Conservation (phyloP, 148 eudicot genomes). For the Camellia japonica region DNA sequence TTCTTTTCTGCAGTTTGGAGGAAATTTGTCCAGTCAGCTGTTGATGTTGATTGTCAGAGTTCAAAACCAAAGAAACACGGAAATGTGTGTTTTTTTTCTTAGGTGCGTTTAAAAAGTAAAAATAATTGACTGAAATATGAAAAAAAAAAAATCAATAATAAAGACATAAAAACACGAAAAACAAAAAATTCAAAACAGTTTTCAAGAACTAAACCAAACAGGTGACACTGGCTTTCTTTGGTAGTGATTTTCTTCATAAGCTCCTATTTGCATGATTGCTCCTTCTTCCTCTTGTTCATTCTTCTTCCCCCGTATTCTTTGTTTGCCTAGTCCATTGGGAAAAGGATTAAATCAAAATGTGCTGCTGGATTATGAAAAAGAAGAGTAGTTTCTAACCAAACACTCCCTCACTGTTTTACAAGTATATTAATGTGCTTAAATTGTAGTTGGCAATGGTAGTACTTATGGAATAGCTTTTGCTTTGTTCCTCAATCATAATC, state of each 20-base stretch:
- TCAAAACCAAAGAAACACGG: too few species aligned
- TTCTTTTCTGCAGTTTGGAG: conserved; percentile 65
- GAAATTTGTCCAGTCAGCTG: conserved; percentile 53
- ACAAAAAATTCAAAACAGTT: too few species aligned
- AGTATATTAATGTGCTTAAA: background rate
- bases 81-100: too few species aligned
- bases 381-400: background rate
- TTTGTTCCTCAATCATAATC: background rate
- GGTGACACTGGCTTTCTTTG: background rate
- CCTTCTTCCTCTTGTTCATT: background rate
- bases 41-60: conserved; percentile 12
- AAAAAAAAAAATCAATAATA: too few species aligned
- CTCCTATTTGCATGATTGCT: background rate
- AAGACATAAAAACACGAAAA: too few species aligned
- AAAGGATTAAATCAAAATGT: background rate
- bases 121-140: too few species aligned
- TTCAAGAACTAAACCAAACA: too few species aligned
- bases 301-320: background rate
- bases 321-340: background rate
- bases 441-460: background rate
- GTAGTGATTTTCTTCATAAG: background rate
- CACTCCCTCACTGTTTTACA: background rate
- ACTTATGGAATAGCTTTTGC: background rate
- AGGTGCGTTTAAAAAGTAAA: too few species aligned
- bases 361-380: conserved; percentile 2